These are phyloP conservation scores for Anisogramma anomala DNA, from an alignment of 2,329 filamentous ascomycete species.

Conservation along the genomic window DNA sequence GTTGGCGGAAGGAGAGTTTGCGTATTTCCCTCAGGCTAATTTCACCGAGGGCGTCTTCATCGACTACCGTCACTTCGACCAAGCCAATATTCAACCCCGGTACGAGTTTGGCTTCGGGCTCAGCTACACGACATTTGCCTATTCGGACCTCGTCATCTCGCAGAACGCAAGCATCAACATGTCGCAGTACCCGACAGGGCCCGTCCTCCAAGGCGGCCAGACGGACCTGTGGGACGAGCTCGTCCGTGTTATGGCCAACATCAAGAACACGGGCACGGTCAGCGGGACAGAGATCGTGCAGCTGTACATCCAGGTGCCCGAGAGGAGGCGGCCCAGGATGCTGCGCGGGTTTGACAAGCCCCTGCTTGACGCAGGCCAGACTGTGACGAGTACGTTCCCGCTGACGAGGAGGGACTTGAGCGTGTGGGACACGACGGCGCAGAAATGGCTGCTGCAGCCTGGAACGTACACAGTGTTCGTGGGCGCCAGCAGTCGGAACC, in stretches of 20 bases:
- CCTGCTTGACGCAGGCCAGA: slow-evolving; percentile 33
- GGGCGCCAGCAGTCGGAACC: slow-evolving; percentile 35
- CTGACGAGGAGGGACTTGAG: slow-evolving; percentile 54
- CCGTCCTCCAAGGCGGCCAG: slow-evolving; percentile 32
- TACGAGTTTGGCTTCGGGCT: slow-evolving; percentile 48
- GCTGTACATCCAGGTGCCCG: slow-evolving; percentile 36
- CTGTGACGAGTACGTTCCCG: slow-evolving; percentile 34
- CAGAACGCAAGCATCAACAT: slow-evolving; percentile 20
- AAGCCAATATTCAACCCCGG: slow-evolving; percentile 33
- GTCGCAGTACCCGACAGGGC: slow-evolving; percentile 27
- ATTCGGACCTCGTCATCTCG: slow-evolving; percentile 30
- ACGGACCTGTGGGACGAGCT: slow-evolving; percentile 37
- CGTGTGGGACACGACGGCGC: slow-evolving; percentile 49
- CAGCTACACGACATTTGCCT: slow-evolving; percentile 43
- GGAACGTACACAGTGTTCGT: slow-evolving; percentile 35
- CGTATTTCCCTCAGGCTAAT: slow-evolving; percentile 38
- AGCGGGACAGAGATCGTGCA: slow-evolving; percentile 36
- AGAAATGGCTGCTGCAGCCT: slow-evolving; percentile 46
- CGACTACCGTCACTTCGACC: slow-evolving; percentile 45
- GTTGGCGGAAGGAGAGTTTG: slow-evolving; percentile 37
- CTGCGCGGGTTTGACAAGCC: slow-evolving; percentile 58
- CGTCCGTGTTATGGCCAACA: slow-evolving; percentile 26
- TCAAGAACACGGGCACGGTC: slow-evolving; percentile 32
- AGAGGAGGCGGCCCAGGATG: slow-evolving; percentile 39
- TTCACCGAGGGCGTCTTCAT: slow-evolving; percentile 41